These are phyloP conservation scores for Annulohypoxylon stygium DNA, from an alignment of 495 filamentous ascomycete species.

Conservation along the genomic window DNA sequence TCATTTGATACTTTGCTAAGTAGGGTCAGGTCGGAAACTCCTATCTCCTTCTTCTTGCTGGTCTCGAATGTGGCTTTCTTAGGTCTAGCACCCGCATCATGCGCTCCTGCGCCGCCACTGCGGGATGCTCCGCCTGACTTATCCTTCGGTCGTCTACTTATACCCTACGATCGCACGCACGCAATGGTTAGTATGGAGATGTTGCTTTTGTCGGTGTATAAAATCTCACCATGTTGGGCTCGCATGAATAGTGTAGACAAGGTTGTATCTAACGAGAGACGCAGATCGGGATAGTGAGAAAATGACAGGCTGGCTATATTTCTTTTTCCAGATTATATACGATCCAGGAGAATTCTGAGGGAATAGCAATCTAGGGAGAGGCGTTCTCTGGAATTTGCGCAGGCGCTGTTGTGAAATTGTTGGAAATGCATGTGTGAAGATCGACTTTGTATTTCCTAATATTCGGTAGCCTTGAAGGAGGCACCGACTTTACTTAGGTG, in stretches of 20 bases:
- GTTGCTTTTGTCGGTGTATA: conserved; percentile 19
- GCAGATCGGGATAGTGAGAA: neutral
- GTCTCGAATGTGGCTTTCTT: conserved; percentile 97
- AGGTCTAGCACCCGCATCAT: conserved; percentile 74
- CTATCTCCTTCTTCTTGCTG: conserved; percentile 98
- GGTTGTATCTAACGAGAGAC: conserved; percentile 27
- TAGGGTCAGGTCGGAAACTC: conserved; percentile 96
- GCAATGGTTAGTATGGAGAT: conserved; percentile 28
- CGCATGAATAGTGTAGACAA: conserved; percentile 44
- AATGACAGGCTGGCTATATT: neutral
- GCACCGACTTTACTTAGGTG: conserved; percentile 7
- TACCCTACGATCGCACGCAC: conserved; percentile 57
- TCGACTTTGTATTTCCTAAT: conserved; percentile 31
- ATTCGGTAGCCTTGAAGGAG: conserved; percentile 36
- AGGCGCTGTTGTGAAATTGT: conserved; percentile 12
- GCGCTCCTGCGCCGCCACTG: conserved; percentile 66
- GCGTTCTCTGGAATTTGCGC: conserved; percentile 28
- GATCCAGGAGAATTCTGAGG: neutral
- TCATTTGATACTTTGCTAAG: conserved; percentile 99
- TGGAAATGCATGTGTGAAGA: conserved; percentile 29
- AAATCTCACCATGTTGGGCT: conserved; percentile 52
- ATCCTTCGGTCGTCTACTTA: conserved; percentile 68
- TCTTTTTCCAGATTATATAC: neutral
- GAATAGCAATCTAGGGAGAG: conserved; percentile 12
- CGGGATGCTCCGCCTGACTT: conserved; percentile 76